Evolutionary conservation across 2,329 filamentous ascomycete species (phyloP).

Genomic region (Madurella mycetomatis): DNA sequence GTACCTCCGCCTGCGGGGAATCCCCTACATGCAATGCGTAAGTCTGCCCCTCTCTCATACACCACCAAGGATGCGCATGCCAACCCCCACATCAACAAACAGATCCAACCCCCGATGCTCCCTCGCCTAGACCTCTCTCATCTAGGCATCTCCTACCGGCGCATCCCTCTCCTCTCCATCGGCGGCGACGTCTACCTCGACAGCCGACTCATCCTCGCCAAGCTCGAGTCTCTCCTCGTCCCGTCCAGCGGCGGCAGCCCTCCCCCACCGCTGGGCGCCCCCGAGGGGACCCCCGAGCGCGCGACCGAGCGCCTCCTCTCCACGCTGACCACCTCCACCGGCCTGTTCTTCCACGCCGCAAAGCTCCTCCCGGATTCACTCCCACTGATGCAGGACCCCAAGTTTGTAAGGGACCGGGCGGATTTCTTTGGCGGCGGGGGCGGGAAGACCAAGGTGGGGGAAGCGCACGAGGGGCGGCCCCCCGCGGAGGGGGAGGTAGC

Average conservation of each 20-base stretch:
- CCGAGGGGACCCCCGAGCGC: constrained; percentile 34
- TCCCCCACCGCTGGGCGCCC: constrained; percentile 43
- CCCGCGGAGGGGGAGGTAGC: constrained; percentile 13
- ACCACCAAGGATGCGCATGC: background rate
- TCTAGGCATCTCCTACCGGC: constrained; percentile 62
- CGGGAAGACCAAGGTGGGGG: constrained; percentile 10
- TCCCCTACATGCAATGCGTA: constrained; percentile 65
- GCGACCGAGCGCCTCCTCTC: constrained; percentile 47
- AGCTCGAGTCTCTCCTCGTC: constrained; percentile 51
- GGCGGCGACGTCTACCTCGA: constrained; percentile 66
- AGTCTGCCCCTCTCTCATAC: constrained; percentile 29
- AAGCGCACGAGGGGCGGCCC: too few species aligned
- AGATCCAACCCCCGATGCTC: constrained; percentile 62
- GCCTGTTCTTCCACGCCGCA: constrained; percentile 50
- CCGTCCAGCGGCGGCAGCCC: constrained; percentile 21
- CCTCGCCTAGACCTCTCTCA: constrained; percentile 60
- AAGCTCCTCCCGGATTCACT: constrained; percentile 54
- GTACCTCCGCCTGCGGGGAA: constrained; percentile 63
- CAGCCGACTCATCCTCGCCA: constrained; percentile 62
- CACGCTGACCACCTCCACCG: constrained; percentile 36
- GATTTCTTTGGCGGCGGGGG: constrained; percentile 33
- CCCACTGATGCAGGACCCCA: constrained; percentile 51
- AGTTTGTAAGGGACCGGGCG: constrained; percentile 55
- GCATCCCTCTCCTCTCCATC: constrained; percentile 64
- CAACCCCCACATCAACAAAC: background rate